A percentile compares a stretch with the other conserved stretches of the same genome.
Conservation (phyloP, 2,329 filamentous ascomycete species). For the Akanthomyces uredinophilus region DNA sequence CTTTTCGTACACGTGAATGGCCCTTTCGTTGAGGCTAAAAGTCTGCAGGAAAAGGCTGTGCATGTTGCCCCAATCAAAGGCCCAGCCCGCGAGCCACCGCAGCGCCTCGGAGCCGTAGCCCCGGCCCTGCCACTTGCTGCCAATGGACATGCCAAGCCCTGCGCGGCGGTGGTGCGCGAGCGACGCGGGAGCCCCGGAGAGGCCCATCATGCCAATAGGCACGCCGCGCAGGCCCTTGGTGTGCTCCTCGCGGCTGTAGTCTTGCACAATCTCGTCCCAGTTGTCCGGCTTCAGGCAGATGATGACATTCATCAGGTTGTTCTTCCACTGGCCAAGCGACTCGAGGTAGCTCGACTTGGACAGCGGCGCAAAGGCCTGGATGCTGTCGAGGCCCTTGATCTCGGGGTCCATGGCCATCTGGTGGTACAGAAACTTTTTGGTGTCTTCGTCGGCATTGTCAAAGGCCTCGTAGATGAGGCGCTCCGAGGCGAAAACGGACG, state of each 20-base stretch:
- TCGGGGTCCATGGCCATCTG: constrained; percentile 11
- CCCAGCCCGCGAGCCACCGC: constrained; percentile 37
- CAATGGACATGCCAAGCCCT: constrained; percentile 31
- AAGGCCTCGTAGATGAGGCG: constrained; percentile 14
- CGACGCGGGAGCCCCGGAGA: not conserved
- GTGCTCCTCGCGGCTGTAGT: constrained; percentile 1
- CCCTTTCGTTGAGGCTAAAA: constrained; percentile 35
- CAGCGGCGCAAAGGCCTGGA: not conserved
- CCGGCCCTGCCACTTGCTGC: constrained; percentile 27
- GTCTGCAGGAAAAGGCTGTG: constrained; percentile 34
- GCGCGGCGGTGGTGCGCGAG: constrained; percentile 6
- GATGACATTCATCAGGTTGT: constrained; percentile 4
- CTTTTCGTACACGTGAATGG: constrained; percentile 32
- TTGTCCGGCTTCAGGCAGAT: constrained; percentile 13
- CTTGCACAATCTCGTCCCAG: constrained; percentile 1
- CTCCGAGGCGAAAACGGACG: not conserved
- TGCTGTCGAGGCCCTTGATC: constrained; percentile 12
- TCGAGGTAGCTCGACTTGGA: not conserved
- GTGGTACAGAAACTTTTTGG: constrained; percentile 13
- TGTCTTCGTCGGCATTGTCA: constrained; percentile 12
- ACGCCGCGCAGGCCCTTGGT: not conserved
- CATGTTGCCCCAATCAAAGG: constrained; percentile 35
- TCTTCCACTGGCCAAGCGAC: not conserved
- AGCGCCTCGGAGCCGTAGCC: constrained; percentile 42
- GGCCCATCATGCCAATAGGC: not conserved